These are phyloP conservation scores for Hypomontagnella submonticulosa DNA, from an alignment of 495 filamentous ascomycete species.

Conservation along the genomic window DNA sequence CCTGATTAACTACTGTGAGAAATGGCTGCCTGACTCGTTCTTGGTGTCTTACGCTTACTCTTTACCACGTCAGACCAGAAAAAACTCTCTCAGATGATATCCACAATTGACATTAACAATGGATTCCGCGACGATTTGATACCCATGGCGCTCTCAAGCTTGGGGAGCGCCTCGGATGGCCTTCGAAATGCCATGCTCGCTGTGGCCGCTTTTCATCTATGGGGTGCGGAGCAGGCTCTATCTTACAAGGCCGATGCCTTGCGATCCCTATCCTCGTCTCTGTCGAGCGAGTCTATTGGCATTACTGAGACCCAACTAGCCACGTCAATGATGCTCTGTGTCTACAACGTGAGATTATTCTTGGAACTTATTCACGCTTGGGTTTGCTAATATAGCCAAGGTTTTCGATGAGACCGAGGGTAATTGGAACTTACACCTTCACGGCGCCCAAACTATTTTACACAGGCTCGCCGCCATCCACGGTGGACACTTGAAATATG, in stretches of 20 bases:
- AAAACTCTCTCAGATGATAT: constrained; percentile 51
- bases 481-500: constrained; percentile 41
- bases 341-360: constrained; percentile 48
- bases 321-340: constrained; percentile 54
- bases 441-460: constrained; percentile 49
- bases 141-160: constrained; percentile 47
- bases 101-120: constrained; percentile 50
- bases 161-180: constrained; percentile 44
- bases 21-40: background rate
- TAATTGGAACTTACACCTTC: constrained; percentile 49
- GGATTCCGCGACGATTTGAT: constrained; percentile 50
- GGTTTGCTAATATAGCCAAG: constrained; percentile 33
- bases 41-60: constrained; percentile 21
- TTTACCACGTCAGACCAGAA: constrained; percentile 35
- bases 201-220: constrained; percentile 49
- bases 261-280: constrained; percentile 46
- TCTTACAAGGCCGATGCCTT: constrained; percentile 51
- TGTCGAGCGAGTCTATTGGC: constrained; percentile 39
- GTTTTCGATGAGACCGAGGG: constrained; percentile 54
- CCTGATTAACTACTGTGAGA: constrained; percentile 49
- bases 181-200: constrained; percentile 52
- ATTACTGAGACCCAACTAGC: constrained; percentile 51
- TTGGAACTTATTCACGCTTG: background rate
- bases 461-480: constrained; percentile 40
- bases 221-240: constrained; percentile 45